Conservation (phyloP, 768 basidiomycete genomes). For the Kwoniella sp. region DNA sequence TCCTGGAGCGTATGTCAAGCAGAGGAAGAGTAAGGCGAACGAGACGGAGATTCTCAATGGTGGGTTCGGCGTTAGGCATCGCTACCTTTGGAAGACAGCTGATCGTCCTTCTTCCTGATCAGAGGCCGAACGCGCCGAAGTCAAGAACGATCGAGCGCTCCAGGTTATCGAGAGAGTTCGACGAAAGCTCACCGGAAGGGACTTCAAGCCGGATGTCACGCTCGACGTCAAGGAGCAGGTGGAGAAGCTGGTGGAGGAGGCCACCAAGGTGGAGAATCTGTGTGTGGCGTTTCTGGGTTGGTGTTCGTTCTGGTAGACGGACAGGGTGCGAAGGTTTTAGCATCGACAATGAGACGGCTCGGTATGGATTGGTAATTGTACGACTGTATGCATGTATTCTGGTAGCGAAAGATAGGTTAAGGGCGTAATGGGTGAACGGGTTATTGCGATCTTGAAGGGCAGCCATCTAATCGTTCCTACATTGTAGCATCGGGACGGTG, state of each 20-base stretch:
- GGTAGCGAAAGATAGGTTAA: neutral
- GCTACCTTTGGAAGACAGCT: neutral
- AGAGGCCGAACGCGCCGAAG: constrained; percentile 67
- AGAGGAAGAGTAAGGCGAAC: constrained; percentile 77
- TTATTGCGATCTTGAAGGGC: too few species aligned
- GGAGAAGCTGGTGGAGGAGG: constrained; percentile 85
- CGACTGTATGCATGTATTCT: constrained; percentile 12
- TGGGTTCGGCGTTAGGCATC: constrained; percentile 46
- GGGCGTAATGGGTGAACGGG: too few species aligned
- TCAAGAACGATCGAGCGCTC: constrained; percentile 83
- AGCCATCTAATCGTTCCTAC: too few species aligned
- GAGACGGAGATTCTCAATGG: constrained; percentile 93
- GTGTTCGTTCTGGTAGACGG: constrained; percentile 56
- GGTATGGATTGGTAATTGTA: neutral
- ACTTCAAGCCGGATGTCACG: constrained; percentile 79
- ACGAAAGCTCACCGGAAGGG: constrained; percentile 88
- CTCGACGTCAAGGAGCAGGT: constrained; percentile 80
- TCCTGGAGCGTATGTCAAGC: constrained; percentile 53
- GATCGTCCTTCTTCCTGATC: neutral
- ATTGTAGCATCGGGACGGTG: too few species aligned
- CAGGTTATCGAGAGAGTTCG: constrained; percentile 92
- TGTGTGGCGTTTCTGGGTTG: constrained; percentile 97
- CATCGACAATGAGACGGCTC: neutral
- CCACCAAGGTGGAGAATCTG: constrained; percentile 87
- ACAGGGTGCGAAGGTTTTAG: neutral